A percentile compares a stretch with the other conserved stretches of the same genome.
phyloP scores from a whole-genome alignment of 768 basidiomycete species.

The Suillus weaverae region DNA sequence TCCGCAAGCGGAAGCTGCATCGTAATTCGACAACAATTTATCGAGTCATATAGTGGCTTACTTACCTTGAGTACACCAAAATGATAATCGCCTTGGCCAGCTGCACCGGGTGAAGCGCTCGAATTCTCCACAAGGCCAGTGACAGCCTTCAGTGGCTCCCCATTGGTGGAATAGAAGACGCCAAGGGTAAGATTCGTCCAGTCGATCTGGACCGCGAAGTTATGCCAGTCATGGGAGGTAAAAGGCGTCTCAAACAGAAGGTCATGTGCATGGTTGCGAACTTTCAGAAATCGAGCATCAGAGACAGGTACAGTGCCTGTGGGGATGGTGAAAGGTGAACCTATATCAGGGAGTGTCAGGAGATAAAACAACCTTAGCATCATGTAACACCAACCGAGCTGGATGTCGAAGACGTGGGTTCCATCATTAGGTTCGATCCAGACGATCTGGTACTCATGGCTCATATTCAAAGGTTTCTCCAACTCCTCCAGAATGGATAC shows the following conservation, averaged over 20 bases:
- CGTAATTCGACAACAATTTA: not conserved
- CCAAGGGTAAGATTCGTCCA: conserved; percentile 52
- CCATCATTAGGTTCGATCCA: conserved; percentile 64
- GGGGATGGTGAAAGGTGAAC: conserved; percentile 57
- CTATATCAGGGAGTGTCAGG: conserved; percentile 26
- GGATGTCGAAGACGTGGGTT: conserved; percentile 58
- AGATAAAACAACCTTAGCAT: not conserved
- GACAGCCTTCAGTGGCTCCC: conserved; percentile 40
- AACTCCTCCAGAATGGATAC: conserved; percentile 47
- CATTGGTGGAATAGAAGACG: conserved; percentile 52
- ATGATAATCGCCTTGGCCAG: conserved; percentile 60
- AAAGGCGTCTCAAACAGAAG: conserved; percentile 52
- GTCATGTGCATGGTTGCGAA: conserved; percentile 54
- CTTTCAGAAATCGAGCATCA: conserved; percentile 51
- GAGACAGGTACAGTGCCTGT: conserved; percentile 42
- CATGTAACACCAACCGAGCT: conserved; percentile 43
- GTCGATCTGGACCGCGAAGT: conserved; percentile 58
- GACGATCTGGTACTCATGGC: conserved; percentile 62
- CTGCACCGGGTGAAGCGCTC: conserved; percentile 39
- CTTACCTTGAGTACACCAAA: conserved; percentile 59
- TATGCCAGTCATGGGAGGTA: conserved; percentile 49
- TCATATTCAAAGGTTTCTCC: conserved; percentile 46
- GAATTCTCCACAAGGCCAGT: conserved; percentile 43
- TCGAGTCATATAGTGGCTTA: not conserved
- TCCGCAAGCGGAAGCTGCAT: conserved; percentile 54